These are phyloP conservation scores for Neonectria ditissima DNA, from an alignment of 2,329 filamentous ascomycete genomes.

Conservation along the genomic window DNA sequence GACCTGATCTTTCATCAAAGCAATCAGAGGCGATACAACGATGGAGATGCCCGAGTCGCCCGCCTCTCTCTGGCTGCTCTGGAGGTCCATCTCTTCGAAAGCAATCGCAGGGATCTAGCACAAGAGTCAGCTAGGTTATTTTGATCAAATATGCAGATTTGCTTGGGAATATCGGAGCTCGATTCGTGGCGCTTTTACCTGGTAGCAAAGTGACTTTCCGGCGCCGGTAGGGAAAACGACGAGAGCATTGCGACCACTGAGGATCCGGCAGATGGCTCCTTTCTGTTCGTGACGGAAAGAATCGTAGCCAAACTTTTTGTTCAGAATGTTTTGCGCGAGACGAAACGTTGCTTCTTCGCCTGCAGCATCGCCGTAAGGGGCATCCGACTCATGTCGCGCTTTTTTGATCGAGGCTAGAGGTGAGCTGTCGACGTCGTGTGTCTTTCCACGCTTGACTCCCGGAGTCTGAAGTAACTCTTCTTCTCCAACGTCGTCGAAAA, in stretches of 20 bases:
- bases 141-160: neutral
- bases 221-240: conserved; percentile 62
- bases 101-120: conserved; percentile 59
- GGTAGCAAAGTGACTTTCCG: conserved; percentile 63
- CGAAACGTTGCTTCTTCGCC: conserved; percentile 16
- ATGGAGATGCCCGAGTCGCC: conserved; percentile 63
- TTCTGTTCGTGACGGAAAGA: conserved; percentile 60
- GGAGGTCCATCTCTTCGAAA: conserved; percentile 57
- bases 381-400: conserved; percentile 17
- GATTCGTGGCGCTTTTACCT: conserved; percentile 46
- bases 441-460: conserved; percentile 26
- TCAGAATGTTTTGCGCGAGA: conserved; percentile 48
- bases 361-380: neutral
- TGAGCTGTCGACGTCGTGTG: conserved; percentile 4
- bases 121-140: neutral
- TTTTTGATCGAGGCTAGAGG: conserved; percentile 22
- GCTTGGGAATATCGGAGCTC: neutral
- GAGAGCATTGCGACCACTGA: conserved; percentile 55
- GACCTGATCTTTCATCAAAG: conserved; percentile 72
- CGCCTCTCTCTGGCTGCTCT: conserved; percentile 39
- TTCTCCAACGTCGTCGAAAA: conserved; percentile 38
- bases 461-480: conserved; percentile 26
- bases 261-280: conserved; percentile 52
- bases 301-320: conserved; percentile 53
- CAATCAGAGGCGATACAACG: conserved; percentile 67